These are phyloP conservation scores for Aureobasidium sp. DNA, from an alignment of 2,329 filamentous ascomycete species.

Conservation along the genomic window DNA sequence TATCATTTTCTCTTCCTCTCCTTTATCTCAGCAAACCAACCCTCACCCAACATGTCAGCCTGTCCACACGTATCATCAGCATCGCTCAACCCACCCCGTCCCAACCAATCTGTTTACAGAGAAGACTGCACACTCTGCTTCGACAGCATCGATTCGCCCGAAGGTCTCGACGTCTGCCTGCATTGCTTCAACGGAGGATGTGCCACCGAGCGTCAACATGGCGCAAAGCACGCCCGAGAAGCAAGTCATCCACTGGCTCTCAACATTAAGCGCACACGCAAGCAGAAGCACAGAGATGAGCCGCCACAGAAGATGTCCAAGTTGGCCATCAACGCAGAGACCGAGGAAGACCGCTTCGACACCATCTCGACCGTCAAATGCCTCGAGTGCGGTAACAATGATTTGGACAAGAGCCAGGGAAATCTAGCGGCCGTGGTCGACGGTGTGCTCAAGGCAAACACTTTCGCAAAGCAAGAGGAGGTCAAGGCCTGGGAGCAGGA, in stretches of 20 bases:
- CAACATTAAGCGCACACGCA: slow-evolving; percentile 83
- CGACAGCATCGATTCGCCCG: slow-evolving; percentile 81
- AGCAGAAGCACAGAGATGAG: slow-evolving; percentile 69
- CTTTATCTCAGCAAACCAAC: too few relatives aligned
- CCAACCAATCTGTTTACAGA: slow-evolving; percentile 79
- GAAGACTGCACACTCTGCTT: slow-evolving; percentile 99
- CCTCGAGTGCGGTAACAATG: slow-evolving; percentile 62
- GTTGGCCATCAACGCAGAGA: slow-evolving; percentile 87
- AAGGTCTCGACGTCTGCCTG: slow-evolving; percentile 86
- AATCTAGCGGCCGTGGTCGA: slow-evolving; percentile 67
- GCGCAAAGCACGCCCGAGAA: slow-evolving; percentile 60
- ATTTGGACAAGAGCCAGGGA: slow-evolving; percentile 58
- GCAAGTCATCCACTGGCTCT: slow-evolving; percentile 71
- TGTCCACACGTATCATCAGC: slow-evolving; percentile 43
- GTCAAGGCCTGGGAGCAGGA: slow-evolving; percentile 99
- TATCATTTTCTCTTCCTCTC: neutral
- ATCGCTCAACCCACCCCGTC: slow-evolving; percentile 65
- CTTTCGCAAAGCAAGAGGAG: slow-evolving; percentile 87
- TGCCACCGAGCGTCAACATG: slow-evolving; percentile 67
- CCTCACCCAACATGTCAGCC: slow-evolving; percentile 23
- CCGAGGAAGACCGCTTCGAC: slow-evolving; percentile 85
- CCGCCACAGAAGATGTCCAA: slow-evolving; percentile 93
- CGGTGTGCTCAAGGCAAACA: slow-evolving; percentile 81
- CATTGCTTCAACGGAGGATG: slow-evolving; percentile 98
- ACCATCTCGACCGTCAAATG: slow-evolving; percentile 68